These are phyloP conservation scores for Nectriaceae sp. DNA, from an alignment of 2,329 filamentous ascomycete species.

Conservation along the genomic window DNA sequence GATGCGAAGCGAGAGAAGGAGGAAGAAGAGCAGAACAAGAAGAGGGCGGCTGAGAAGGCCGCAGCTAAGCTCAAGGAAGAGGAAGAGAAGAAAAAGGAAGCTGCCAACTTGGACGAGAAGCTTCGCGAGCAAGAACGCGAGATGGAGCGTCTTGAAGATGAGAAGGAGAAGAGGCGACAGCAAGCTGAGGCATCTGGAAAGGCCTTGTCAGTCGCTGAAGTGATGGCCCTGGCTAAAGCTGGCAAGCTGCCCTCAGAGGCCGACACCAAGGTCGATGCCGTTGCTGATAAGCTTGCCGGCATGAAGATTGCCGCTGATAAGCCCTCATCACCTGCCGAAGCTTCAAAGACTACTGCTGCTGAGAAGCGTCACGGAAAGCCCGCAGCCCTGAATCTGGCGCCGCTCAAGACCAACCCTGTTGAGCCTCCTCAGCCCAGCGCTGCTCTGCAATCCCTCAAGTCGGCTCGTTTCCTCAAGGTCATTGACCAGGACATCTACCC, in stretches of 20 bases:
- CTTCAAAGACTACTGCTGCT: constrained; percentile 48
- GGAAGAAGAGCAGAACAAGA: constrained; percentile 49
- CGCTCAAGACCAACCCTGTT: constrained; percentile 78
- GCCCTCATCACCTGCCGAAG: constrained; percentile 44
- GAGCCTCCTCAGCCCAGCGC: constrained; percentile 93
- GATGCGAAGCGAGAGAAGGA: constrained; percentile 52
- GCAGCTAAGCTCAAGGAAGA: constrained; percentile 54
- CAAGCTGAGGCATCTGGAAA: constrained; percentile 53
- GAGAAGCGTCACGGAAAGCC: constrained; percentile 75
- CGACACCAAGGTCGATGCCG: constrained; percentile 39
- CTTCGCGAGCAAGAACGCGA: constrained; percentile 73
- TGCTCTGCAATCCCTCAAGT: constrained; percentile 89
- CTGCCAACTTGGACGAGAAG: constrained; percentile 63
- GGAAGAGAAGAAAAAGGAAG: constrained; percentile 43
- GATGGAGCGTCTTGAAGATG: constrained; percentile 73
- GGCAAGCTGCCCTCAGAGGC: constrained; percentile 38
- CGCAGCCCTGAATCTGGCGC: constrained; percentile 81
- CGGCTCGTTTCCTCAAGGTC: constrained; percentile 82
- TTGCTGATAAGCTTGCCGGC: constrained; percentile 52
- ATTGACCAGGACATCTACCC: constrained; percentile 82
- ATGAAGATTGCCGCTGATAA: constrained; percentile 51
- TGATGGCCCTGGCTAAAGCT: constrained; percentile 43
- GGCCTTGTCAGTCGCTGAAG: constrained; percentile 52
- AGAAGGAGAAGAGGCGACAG: constrained; percentile 60
- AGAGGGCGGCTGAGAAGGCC: constrained; percentile 46